Evolutionary conservation across 2,329 filamentous ascomycete species (phyloP).

Genomic region (Ophidiomyces ophidiicola): DNA sequence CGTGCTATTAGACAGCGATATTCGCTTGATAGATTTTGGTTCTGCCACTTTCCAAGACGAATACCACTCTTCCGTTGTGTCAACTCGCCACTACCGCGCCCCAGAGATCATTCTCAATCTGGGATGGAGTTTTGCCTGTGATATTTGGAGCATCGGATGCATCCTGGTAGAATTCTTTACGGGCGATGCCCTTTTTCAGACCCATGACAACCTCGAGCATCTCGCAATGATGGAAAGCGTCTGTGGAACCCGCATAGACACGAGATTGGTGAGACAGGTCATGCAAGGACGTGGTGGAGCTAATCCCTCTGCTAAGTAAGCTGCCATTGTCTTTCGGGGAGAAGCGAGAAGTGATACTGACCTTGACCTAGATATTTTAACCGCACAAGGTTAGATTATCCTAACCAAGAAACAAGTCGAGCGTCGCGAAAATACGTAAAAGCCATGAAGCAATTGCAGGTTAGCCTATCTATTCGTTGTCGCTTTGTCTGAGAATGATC

Average conservation of each 20-base stretch:
- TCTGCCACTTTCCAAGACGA: constrained; percentile 57
- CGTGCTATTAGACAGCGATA: constrained; percentile 53
- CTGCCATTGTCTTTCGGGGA: background rate
- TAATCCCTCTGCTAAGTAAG: constrained; percentile 47
- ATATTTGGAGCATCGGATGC: constrained; percentile 59
- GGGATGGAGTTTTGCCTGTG: constrained; percentile 56
- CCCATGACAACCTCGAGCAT: constrained; percentile 56
- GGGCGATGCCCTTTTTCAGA: constrained; percentile 56
- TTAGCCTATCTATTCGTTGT: constrained; percentile 29
- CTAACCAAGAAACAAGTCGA: constrained; percentile 50
- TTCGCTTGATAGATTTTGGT: constrained; percentile 55
- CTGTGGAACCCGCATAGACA: constrained; percentile 45
- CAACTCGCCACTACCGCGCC: constrained; percentile 53
- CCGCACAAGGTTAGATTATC: constrained; percentile 49
- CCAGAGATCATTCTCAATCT: constrained; percentile 57
- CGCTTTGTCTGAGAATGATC: background rate
- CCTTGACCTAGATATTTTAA: constrained; percentile 40
- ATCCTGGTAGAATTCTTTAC: constrained; percentile 59
- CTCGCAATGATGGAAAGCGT: constrained; percentile 58
- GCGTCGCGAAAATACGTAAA: constrained; percentile 55
- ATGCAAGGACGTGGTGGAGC: constrained; percentile 37
- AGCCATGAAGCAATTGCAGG: constrained; percentile 52
- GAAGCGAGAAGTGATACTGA: constrained; percentile 25
- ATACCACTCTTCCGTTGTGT: constrained; percentile 56
- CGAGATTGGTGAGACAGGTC: constrained; percentile 43